These are phyloP conservation scores for Fusarium marasasianum DNA, from an alignment of 2,329 filamentous ascomycete genomes.

Conservation along the genomic window DNA sequence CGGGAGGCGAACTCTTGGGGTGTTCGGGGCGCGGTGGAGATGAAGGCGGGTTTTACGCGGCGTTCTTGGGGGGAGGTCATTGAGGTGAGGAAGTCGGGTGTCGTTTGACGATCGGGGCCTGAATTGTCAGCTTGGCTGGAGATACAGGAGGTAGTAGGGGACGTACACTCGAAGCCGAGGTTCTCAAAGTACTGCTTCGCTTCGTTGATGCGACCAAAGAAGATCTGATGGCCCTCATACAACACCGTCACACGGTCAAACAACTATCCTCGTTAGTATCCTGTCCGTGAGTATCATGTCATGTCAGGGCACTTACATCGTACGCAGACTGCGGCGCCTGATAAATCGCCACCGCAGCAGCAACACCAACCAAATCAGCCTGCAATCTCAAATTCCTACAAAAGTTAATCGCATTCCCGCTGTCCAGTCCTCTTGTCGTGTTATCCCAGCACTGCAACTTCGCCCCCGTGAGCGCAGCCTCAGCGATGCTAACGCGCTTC, in stretches of 20 bases:
- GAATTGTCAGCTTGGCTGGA: neutral
- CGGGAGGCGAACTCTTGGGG: slow-evolving; percentile 49
- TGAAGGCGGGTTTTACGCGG: slow-evolving; percentile 44
- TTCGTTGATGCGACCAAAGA: slow-evolving; percentile 66
- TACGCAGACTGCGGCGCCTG: slow-evolving; percentile 70
- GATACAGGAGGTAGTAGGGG: accelerated
- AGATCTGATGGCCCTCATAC: slow-evolving; percentile 74
- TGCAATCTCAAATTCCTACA: slow-evolving; percentile 39
- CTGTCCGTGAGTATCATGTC: too few relatives aligned
- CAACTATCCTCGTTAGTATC: slow-evolving; percentile 56
- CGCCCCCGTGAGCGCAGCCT: slow-evolving; percentile 57
- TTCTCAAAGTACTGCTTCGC: slow-evolving; percentile 70
- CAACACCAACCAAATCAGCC: slow-evolving; percentile 41
- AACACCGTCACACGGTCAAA: slow-evolving; percentile 76
- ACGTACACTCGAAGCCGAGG: slow-evolving; percentile 39
- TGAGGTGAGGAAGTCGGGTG: slow-evolving; percentile 47
- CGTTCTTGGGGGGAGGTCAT: slow-evolving; percentile 55
- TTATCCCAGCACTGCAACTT: slow-evolving; percentile 49
- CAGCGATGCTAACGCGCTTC: slow-evolving; percentile 81
- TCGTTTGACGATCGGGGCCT: slow-evolving; percentile 42
- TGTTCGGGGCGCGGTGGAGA: slow-evolving; percentile 47
- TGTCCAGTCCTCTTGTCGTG: slow-evolving; percentile 44
- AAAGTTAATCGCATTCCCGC: slow-evolving; percentile 43
- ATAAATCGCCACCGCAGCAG: slow-evolving; percentile 57
- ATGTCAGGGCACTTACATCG: slow-evolving; percentile 46